Evolutionary conservation across 2,329 filamentous ascomycete genomes (phyloP).

Genomic region (Sarocladiaceae sp.): DNA sequence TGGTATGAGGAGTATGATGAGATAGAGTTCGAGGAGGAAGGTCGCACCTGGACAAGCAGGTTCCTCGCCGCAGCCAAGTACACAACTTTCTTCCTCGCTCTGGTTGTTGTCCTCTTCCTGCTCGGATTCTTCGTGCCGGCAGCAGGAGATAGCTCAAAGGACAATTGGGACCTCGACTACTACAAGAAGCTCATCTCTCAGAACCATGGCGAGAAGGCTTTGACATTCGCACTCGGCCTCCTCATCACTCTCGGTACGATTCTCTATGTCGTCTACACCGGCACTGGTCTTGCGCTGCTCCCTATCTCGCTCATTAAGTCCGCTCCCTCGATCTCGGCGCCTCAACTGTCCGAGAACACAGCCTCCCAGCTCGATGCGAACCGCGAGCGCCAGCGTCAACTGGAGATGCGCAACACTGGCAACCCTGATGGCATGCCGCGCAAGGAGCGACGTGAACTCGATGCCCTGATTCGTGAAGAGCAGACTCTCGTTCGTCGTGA

Average conservation of each 20-base stretch:
- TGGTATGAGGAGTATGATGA: conserved; percentile 98
- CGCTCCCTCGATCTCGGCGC: conserved; percentile 78
- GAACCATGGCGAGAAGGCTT: conserved; percentile 86
- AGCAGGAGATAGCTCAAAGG: conserved; percentile 60
- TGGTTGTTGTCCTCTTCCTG: conserved; percentile 80
- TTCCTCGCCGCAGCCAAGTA: conserved; percentile 88
- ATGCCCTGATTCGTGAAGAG: conserved; percentile 83
- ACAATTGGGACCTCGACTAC: conserved; percentile 80
- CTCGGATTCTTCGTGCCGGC: conserved; percentile 92
- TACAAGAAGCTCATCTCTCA: conserved; percentile 75
- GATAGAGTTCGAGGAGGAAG: conserved; percentile 78
- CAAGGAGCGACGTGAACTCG: conserved; percentile 85
- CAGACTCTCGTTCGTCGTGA: conserved; percentile 87
- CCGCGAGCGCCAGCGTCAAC: conserved; percentile 84
- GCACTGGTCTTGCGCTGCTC: conserved; percentile 80
- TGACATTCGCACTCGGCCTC: conserved; percentile 87
- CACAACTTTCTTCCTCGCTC: conserved; percentile 75
- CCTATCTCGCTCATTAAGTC: conserved; percentile 91
- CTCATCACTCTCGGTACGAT: conserved; percentile 82
- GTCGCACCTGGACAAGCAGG: conserved; percentile 64
- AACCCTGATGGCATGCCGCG: conserved; percentile 69
- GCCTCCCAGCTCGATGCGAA: conserved; percentile 80
- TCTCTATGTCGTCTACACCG: conserved; percentile 85
- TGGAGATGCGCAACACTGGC: conserved; percentile 80
- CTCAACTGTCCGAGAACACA: conserved; percentile 71